Evolutionary conservation across 805 yeast genomes (phyloP).

Genomic region (Candida pseudoglaebosa): DNA sequence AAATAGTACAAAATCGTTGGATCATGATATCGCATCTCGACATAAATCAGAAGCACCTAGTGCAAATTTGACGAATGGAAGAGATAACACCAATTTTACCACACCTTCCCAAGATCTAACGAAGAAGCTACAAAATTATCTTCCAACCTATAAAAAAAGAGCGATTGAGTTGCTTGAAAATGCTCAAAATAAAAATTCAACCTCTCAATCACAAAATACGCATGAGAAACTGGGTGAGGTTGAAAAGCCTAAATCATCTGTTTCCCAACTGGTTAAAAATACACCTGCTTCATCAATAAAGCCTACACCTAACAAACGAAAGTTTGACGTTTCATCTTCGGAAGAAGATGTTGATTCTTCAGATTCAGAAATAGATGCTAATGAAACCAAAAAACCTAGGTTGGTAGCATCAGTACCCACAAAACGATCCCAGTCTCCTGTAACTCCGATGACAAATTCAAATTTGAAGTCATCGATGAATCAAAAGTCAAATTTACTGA

Average conservation of each 20-base stretch:
- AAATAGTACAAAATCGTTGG: background rate
- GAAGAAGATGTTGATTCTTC: slow-evolving; percentile 10
- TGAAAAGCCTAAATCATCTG: slow-evolving; percentile 1
- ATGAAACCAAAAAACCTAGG: slow-evolving; percentile 6
- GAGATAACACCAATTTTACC: background rate
- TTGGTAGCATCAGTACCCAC: slow-evolving; percentile 10
- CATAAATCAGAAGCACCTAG: too few species aligned
- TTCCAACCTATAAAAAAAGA: background rate
- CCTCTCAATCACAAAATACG: background rate
- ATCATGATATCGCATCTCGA: too few species aligned
- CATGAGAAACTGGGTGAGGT: background rate
- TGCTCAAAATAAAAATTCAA: background rate
- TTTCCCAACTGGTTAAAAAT: background rate
- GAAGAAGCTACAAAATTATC: background rate
- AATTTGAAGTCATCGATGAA: background rate
- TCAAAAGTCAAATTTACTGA: background rate
- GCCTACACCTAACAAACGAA: slow-evolving; percentile 8
- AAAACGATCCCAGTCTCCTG: slow-evolving; percentile 4
- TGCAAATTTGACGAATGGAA: too few species aligned
- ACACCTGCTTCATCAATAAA: background rate
- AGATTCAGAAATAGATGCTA: slow-evolving; percentile 4
- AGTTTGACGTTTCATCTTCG: slow-evolving; percentile 13
- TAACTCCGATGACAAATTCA: background rate
- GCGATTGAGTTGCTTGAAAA: background rate
- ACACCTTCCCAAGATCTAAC: background rate